A percentile compares a stretch with the other conserved stretches of the same genome.
Evolutionary conservation across 164 flowering plant genomes (phyloP).

Genomic region (Piper betle): DNA sequence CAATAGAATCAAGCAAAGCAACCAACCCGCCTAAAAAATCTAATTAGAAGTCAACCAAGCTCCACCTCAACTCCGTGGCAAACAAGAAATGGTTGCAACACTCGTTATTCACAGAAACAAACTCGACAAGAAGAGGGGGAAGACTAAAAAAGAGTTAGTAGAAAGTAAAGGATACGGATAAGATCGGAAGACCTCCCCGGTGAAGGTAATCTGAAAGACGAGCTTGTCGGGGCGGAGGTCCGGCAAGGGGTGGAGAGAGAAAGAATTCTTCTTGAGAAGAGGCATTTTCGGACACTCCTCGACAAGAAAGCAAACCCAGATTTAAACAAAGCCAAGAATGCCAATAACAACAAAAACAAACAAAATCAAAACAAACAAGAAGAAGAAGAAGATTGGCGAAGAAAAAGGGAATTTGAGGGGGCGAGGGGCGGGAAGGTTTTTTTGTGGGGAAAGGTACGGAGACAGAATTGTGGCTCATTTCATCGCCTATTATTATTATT

Average conservation of each 20-base stretch:
- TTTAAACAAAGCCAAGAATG: background rate
- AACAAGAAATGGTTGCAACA: too few relatives aligned
- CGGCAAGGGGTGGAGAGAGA: constrained; percentile 1
- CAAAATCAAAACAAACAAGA: background rate
- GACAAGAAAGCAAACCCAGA: background rate
- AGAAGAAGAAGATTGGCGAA: background rate
- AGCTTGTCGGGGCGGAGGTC: constrained; percentile 4
- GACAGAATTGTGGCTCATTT: too few relatives aligned
- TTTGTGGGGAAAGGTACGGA: too few relatives aligned
- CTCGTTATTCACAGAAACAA: too few relatives aligned
- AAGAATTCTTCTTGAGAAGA: constrained; percentile 5
- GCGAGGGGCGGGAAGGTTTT: too few relatives aligned
- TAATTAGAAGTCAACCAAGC: too few relatives aligned
- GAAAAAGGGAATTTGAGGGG: background rate
- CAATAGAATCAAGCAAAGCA: too few relatives aligned
- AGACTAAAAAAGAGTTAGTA: background rate
- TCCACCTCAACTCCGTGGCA: too few relatives aligned
- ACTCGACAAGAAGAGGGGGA: too few relatives aligned
- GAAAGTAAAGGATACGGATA: constrained; percentile 8
- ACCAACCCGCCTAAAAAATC: too few relatives aligned
- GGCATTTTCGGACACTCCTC: background rate
- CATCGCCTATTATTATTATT: too few relatives aligned
- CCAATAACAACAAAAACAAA: too few relatives aligned
- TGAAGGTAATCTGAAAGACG: constrained; percentile 9
- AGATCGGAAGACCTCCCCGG: constrained; percentile 7